Conservation (phyloP, 2,329 filamentous ascomycete genomes). For the Cladophialophora chaetospira region DNA sequence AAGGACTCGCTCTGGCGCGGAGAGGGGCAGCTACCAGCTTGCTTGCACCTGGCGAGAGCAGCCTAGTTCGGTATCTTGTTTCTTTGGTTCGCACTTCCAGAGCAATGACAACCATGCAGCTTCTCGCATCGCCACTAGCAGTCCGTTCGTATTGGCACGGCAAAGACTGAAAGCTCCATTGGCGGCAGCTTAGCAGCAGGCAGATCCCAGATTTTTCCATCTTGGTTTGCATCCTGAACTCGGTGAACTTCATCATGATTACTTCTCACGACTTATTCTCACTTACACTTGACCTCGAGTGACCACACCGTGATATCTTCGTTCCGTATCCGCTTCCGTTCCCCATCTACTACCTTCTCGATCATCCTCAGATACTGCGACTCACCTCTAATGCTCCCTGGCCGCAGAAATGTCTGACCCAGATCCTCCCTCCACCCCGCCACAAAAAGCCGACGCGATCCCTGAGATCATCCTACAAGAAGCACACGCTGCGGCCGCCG, state of each 20-base stretch:
- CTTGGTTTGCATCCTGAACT: background rate
- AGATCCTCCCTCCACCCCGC: slow-evolving; percentile 9
- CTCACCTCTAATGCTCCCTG: slow-evolving; percentile 8
- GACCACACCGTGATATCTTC: background rate
- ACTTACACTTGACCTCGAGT: slow-evolving; percentile 5
- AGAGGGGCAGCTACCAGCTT: background rate
- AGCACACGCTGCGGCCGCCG: slow-evolving; percentile 20
- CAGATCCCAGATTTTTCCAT: background rate
- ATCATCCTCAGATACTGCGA: background rate
- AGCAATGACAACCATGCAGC: background rate
- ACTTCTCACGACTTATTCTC: background rate
- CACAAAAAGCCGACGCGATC: slow-evolving; percentile 5
- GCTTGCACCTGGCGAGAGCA: background rate
- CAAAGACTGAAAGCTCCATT: background rate
- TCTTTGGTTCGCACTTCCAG: slow-evolving; percentile 5
- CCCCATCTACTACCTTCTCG: background rate
- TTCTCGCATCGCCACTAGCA: background rate
- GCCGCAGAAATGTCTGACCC: slow-evolving; percentile 17
- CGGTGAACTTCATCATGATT: background rate
- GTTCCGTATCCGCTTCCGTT: background rate
- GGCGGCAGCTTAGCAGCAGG: background rate
- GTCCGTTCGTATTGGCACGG: background rate
- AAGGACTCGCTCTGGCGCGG: background rate
- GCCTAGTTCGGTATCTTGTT: slow-evolving; percentile 6
- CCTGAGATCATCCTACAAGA: slow-evolving; percentile 17